phyloP scores from a whole-genome alignment of 2,329 filamentous ascomycete genomes.

The Fulvia fulva region DNA sequence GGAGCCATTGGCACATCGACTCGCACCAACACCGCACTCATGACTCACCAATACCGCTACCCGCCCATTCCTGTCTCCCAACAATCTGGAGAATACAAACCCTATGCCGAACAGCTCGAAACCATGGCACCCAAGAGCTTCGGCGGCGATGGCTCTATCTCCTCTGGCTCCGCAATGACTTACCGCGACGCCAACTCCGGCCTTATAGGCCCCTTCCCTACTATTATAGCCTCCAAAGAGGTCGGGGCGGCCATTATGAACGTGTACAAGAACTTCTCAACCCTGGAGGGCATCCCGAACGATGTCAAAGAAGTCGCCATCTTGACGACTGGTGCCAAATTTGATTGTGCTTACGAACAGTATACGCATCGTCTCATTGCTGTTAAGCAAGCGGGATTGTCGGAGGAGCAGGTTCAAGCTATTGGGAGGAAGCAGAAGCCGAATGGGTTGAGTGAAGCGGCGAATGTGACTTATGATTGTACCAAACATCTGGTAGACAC shows the following conservation, averaged over 20 bases:
- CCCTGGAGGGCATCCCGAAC: conserved; percentile 14
- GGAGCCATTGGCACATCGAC: too few relatives aligned
- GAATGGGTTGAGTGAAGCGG: conserved; percentile 10
- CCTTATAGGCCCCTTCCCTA: conserved; percentile 20
- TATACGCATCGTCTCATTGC: conserved; percentile 23
- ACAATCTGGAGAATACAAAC: conserved; percentile 4
- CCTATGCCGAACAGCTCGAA: conserved; percentile 5
- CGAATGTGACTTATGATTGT: conserved; percentile 17
- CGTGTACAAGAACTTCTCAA: conserved; percentile 1
- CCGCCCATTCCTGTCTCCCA: conserved; percentile 8
- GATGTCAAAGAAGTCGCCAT: conserved; percentile 24
- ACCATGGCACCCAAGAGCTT: not conserved
- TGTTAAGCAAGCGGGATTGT: conserved; percentile 9
- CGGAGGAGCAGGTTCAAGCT: conserved; percentile 6
- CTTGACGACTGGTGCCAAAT: conserved; percentile 18
- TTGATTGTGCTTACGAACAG: conserved; percentile 21
- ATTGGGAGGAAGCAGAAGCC: conserved; percentile 13
- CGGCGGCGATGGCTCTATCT: conserved; percentile 3
- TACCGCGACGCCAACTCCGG: conserved; percentile 11
- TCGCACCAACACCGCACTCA: not conserved
- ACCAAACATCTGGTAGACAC: conserved; percentile 14
- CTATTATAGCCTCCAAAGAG: conserved; percentile 14
- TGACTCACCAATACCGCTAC: conserved; percentile 4
- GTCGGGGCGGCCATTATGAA: conserved; percentile 7
- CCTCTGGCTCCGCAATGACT: not conserved